Conservation (phyloP, 441 rosid species). For the Erodium moschatum region DNA sequence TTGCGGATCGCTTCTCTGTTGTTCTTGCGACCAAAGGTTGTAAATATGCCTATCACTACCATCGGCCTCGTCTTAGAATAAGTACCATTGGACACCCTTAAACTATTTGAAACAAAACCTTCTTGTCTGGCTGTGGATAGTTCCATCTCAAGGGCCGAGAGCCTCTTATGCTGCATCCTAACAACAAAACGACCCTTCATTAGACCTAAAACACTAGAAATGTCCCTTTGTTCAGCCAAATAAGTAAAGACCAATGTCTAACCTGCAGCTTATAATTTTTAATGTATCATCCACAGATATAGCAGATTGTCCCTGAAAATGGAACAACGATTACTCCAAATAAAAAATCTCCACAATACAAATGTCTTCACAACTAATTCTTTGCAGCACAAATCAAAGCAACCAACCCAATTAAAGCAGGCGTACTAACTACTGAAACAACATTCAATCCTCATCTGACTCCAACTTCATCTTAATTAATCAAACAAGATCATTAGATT, state of each 20-base stretch:
- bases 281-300: conserved; percentile 26
- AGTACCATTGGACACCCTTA: conserved; percentile 29
- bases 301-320: conserved; percentile 26
- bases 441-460: background rate
- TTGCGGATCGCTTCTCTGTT: conserved; percentile 79
- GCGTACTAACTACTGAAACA: background rate
- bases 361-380: background rate
- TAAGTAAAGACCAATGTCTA: background rate
- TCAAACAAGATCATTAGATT: background rate
- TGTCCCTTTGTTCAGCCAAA: conserved; percentile 2
- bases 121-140: conserved; percentile 55
- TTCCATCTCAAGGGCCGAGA: conserved; percentile 63
- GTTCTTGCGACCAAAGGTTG: conserved; percentile 61
- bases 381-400: too few species aligned
- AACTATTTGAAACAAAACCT: conserved; percentile 51
- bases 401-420: too few species aligned
- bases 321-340: background rate
- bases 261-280: conserved; percentile 27
- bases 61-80: conserved; percentile 45
- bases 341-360: background rate
- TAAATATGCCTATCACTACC: conserved; percentile 65
- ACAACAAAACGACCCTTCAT: conserved; percentile 17
- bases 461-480: background rate
- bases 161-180: conserved; percentile 83
- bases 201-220: background rate